phyloP scores from a whole-genome alignment of 306 rosid genomes.

The Carpinus viminea region DNA sequence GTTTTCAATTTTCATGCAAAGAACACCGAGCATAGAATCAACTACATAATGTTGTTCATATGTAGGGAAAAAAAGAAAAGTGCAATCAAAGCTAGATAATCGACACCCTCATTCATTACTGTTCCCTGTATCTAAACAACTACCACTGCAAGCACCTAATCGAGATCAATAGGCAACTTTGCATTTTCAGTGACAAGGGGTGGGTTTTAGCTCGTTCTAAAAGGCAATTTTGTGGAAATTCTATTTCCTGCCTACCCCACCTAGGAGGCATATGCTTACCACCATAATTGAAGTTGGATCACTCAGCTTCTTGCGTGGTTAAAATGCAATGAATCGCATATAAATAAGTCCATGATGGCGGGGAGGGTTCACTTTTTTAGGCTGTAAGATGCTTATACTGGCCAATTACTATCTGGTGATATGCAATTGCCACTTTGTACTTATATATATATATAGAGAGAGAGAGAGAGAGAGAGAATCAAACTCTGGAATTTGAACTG shows the following conservation, averaged over 20 bases:
- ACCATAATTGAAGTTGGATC: not conserved
- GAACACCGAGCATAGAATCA: not conserved
- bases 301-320: not conserved
- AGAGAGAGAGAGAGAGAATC: no score
- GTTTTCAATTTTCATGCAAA: not conserved
- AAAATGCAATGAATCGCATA: not conserved
- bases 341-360: not conserved
- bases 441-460: no score
- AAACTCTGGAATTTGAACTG: slow-evolving; percentile 14
- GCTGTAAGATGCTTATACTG: not conserved
- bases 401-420: not conserved
- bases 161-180: not conserved
- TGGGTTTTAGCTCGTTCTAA: not conserved
- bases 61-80: not conserved
- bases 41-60: not conserved
- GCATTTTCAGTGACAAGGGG: not conserved
- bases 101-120: not conserved
- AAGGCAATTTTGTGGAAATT: not conserved
- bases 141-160: no score
- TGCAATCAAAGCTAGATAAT: not conserved
- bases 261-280: not conserved
- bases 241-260: not conserved
- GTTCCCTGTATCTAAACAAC: not conserved
- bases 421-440: not conserved
- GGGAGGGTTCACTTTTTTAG: not conserved